Base-by-base conservation (phyloP, 2,329 filamentous ascomycete species). In the Aspergillus fumigatus region DNA sequence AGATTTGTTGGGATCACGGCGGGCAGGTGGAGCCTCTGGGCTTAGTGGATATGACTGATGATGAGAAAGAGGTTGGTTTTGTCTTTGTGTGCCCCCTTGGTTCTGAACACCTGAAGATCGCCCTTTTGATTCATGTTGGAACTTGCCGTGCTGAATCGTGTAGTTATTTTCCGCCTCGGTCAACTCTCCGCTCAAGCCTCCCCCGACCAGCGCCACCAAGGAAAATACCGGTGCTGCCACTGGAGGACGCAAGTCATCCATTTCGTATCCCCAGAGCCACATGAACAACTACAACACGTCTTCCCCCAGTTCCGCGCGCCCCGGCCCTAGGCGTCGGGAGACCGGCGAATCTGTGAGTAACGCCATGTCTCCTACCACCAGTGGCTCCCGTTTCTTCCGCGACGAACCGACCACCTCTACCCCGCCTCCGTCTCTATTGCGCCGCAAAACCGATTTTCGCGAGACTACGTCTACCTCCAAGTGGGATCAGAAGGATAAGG, bases 141-240 rank as follows among this genome's bases (percentile, higher is more conserved):
- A 43, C 60, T 62, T 61, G 55, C 48, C 29, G 51, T 56, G 58
- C 63, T 70, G 60, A 71, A 58, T 62, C 55, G 64, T 67, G 51
- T 72, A 96, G 88, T 79, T 89, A 61, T 97, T 97, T 74, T 77
- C 85, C 51, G 84, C 84, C 51, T 94, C 95, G 62, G 92, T 99
- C 70, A 99, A 97, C 73, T 97, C 94, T 38, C 89, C 92, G 35
- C 80, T 97, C 64, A 97, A 97, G 75, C 88, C 90, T 8, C 89
- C 90, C 21, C 84, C 86, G 32, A 88, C 90, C 68, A 83, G 79
- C 59, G 73, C 78, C 25, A 81, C 79, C 66, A 93, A 90, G 77
- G 85, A 77, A 73, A 72, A 69, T 57, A 56, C 61, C 32, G 61
- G 56, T 51, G 51, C 68, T n/a, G 62, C 65, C 32, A 81, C 73